Evolutionary conservation across 768 basidiomycete species (phyloP).

Genomic region (Rhodotorula kratochvilovae): DNA sequence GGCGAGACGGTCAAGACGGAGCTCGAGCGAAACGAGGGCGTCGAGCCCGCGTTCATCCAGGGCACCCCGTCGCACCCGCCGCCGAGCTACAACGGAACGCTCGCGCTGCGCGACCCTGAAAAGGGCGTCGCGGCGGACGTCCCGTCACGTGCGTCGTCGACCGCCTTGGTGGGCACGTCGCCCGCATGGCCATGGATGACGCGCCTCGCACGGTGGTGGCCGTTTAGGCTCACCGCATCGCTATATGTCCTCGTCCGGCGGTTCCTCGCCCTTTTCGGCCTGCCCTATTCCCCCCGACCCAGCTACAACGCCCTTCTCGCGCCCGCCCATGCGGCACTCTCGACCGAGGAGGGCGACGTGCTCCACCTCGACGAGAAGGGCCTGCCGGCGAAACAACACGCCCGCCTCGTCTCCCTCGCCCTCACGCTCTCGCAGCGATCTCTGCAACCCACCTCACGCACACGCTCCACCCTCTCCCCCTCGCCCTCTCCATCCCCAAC

Average conservation of each 20-base stretch:
- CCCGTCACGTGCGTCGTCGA: background rate
- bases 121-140: background rate
- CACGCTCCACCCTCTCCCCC: background rate
- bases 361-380: background rate
- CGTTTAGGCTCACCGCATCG: background rate
- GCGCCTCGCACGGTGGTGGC: constrained; percentile 5
- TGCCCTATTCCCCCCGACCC: constrained; percentile 6
- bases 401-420: constrained; percentile 3
- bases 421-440: background rate
- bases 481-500: background rate
- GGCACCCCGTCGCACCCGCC: too few species aligned
- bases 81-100: background rate
- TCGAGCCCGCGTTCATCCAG: background rate
- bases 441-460: background rate
- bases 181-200: background rate
- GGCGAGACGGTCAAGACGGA: constrained; percentile 5
- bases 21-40: background rate
- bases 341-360: background rate
- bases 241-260: constrained; percentile 17
- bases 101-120: background rate
- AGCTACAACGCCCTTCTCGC: constrained; percentile 22
- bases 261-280: constrained; percentile 21
- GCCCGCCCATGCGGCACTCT: background rate
- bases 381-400: too few species aligned
- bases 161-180: background rate